These are phyloP conservation scores for Microdochium paspali DNA, from an alignment of 2,329 filamentous ascomycete genomes.

Conservation along the genomic window DNA sequence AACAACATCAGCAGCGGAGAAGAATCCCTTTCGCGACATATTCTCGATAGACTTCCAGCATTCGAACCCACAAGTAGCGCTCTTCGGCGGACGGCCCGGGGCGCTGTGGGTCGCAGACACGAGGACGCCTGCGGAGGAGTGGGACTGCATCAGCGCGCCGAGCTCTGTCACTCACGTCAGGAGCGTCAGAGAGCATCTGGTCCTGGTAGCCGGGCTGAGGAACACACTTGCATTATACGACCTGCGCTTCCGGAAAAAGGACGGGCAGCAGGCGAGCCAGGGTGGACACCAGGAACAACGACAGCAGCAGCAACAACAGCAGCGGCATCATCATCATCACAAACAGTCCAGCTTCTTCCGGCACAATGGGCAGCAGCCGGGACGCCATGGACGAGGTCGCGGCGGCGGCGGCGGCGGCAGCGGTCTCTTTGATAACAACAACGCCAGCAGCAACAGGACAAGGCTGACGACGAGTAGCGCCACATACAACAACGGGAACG, in stretches of 20 bases:
- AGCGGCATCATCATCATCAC: not conserved
- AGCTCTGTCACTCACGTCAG: conserved; percentile 39
- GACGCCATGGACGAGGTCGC: not conserved
- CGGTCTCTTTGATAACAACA: too few relatives aligned
- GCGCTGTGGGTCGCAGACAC: conserved; percentile 35
- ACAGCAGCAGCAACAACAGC: not conserved
- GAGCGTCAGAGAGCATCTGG: conserved; percentile 35
- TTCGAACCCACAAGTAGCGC: conserved; percentile 31
- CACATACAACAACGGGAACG: conserved; percentile 5
- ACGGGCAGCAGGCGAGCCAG: too few relatives aligned
- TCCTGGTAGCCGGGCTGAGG: conserved; percentile 42
- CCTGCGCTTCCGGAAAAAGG: conserved; percentile 28
- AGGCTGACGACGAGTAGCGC: not conserved
- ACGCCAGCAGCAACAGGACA: not conserved
- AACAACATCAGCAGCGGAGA: conserved; percentile 4
- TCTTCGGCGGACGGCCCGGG: conserved; percentile 41
- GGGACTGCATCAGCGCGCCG: conserved; percentile 18
- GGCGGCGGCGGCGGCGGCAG: not conserved
- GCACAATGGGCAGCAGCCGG: not conserved
- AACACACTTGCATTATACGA: conserved; percentile 47
- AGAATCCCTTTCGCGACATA: conserved; percentile 23
- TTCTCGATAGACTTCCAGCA: conserved; percentile 39
- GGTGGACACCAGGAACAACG: too few relatives aligned
- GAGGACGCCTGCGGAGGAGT: conserved; percentile 17
- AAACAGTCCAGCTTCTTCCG: too few relatives aligned